A percentile compares a stretch with the other conserved stretches of the same genome.
Conservation (phyloP, 1,284 basidiomycete species). For the Phenoliferia sp. region DNA sequence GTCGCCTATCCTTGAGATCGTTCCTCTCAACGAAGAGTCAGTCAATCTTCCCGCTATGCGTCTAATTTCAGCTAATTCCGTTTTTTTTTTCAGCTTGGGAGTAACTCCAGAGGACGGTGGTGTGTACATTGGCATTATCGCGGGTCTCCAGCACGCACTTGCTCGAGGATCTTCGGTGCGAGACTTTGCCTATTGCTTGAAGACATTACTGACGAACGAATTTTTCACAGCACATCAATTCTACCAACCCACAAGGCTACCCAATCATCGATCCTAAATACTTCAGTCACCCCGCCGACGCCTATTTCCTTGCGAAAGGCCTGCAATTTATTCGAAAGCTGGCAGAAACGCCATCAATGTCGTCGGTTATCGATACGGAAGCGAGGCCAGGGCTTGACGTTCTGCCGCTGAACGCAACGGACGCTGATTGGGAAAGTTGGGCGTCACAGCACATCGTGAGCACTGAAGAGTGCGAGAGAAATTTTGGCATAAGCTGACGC, state of each 20-base stretch:
- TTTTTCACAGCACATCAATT: neutral
- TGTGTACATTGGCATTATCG: neutral
- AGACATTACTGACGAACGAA: neutral
- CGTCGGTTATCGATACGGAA: neutral
- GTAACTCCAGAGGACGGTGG: neutral
- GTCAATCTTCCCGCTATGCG: neutral
- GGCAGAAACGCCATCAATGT: neutral
- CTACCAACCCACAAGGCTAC: neutral
- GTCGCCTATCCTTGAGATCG: neutral
- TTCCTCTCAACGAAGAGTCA: neutral
- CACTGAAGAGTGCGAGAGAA: too few relatives aligned
- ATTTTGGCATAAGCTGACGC: too few relatives aligned
- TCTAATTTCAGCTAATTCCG: neutral
- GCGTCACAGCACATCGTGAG: neutral
- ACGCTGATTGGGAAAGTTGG: neutral
- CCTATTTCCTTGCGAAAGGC: neutral
- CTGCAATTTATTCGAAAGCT: neutral
- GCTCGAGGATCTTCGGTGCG: neutral
- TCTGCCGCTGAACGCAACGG: neutral
- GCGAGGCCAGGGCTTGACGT: neutral
- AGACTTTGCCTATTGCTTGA: neutral
- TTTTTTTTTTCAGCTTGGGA: neutral
- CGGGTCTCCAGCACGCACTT: neutral
- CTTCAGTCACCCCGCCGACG: neutral
- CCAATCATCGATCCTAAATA: neutral